Percentiles rank a stretch among this genome's conserved stretches.
Evolutionary conservation across 1,139 yeast species (phyloP).

Genomic region (Scheffersomyces stambukii): DNA sequence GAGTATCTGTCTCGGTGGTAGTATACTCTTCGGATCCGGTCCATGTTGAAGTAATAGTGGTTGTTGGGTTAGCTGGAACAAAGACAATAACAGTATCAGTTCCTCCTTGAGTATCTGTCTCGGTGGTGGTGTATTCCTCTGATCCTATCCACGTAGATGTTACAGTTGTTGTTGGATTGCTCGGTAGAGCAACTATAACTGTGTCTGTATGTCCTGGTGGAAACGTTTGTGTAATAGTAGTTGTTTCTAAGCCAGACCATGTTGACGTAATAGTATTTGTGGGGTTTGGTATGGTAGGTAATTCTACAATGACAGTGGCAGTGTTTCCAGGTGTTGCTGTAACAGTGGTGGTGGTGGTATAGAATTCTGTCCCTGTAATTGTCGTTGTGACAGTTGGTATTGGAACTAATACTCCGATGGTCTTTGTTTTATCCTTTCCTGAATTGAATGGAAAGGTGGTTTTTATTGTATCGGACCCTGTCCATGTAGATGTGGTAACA

Average conservation of each 20-base stretch:
- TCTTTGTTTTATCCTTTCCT: constrained; percentile 10
- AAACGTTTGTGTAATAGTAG: constrained; percentile 8
- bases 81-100: constrained; percentile 17
- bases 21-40: constrained; percentile 4
- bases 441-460: constrained; percentile 17
- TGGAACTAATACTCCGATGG: constrained; percentile 16
- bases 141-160: constrained; percentile 12
- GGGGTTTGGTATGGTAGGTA: constrained; percentile 14
- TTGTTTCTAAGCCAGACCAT: constrained; percentile 3
- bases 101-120: constrained; percentile 8
- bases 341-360: constrained; percentile 10
- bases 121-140: constrained; percentile 8
- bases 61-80: constrained; percentile 14
- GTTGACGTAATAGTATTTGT: constrained; percentile 13
- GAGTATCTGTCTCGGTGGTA: constrained; percentile 10
- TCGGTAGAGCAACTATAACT: constrained; percentile 16
- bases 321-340: constrained; percentile 13
- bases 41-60: constrained; percentile 10
- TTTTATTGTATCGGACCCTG: constrained; percentile 17
- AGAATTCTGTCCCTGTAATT: constrained; percentile 12
- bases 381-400: constrained; percentile 17
- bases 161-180: constrained; percentile 8
- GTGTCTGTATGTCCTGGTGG: constrained; percentile 14
- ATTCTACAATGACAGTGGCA: constrained; percentile 12
- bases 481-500: constrained; percentile 21